Conservation (phyloP, 2,329 filamentous ascomycete genomes). For the Colletotrichum tofieldiae region DNA sequence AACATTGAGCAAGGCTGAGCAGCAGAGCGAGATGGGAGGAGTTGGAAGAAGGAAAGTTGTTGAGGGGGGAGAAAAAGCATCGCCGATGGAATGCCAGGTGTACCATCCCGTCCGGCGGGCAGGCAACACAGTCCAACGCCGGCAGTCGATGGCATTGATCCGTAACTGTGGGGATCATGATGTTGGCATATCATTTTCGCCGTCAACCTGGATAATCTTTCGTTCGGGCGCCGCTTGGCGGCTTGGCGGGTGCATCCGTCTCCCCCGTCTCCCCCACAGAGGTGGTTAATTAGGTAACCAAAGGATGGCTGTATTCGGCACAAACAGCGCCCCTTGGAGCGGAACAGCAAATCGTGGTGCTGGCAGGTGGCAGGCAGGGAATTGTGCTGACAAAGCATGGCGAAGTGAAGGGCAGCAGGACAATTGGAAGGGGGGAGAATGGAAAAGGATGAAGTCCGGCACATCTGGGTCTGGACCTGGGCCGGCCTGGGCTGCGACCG, state of each 20-base stretch:
- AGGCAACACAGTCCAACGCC: neutral
- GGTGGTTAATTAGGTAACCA: too few relatives aligned
- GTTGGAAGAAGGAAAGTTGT: neutral
- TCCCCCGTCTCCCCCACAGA: neutral
- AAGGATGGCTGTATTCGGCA: too few relatives aligned
- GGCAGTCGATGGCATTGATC: too few relatives aligned
- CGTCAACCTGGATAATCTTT: neutral
- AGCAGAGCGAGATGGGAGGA: conserved; percentile 2
- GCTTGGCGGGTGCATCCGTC: neutral
- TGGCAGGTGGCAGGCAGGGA: too few relatives aligned
- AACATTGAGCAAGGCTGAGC: neutral
- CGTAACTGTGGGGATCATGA: too few relatives aligned
- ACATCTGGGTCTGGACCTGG: too few relatives aligned
- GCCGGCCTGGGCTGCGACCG: too few relatives aligned
- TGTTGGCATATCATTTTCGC: neutral
- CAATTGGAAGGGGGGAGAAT: neutral
- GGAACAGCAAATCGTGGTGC: too few relatives aligned
- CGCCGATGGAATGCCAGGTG: neutral
- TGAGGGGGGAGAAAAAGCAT: neutral
- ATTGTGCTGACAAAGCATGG: neutral
- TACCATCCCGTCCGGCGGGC: neutral
- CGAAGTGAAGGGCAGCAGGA: neutral
- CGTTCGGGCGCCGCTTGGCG: neutral
- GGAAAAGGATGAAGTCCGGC: neutral
- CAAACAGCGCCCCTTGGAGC: too few relatives aligned